A percentile compares a stretch with the other conserved stretches of the same genome.
These are phyloP conservation scores for Trametes hirsuta DNA, from an alignment of 1,284 basidiomycete species.

Conservation along the genomic window DNA sequence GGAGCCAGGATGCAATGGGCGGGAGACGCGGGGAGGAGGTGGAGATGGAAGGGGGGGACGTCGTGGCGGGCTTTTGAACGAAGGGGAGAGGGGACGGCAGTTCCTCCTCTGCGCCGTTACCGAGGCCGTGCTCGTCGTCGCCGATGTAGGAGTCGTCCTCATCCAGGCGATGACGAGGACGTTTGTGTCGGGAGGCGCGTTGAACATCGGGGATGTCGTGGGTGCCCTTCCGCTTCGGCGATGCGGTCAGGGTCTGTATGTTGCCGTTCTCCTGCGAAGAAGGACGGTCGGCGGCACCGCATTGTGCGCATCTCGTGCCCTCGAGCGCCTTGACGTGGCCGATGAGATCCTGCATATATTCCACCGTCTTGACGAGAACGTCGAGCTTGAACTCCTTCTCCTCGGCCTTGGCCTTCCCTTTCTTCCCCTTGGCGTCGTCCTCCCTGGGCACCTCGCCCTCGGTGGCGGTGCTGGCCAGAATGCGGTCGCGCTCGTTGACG, in stretches of 20 bases:
- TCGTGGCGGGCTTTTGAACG: constrained; percentile 4
- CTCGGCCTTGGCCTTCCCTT: constrained; percentile 50
- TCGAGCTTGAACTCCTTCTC: constrained; percentile 83
- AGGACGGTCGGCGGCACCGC: constrained; percentile 25
- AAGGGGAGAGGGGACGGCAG: constrained; percentile 22
- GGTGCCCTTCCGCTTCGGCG: constrained; percentile 12
- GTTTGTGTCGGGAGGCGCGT: neutral
- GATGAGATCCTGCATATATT: constrained; percentile 68
- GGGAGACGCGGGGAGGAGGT: constrained; percentile 43
- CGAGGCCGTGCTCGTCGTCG: constrained; percentile 30
- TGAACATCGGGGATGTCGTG: constrained; percentile 7
- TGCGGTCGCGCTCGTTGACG: constrained; percentile 46
- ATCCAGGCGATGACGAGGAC: constrained; percentile 5
- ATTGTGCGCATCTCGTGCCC: constrained; percentile 41
- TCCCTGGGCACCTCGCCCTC: constrained; percentile 32
- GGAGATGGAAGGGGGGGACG: constrained; percentile 8
- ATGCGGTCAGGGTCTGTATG: constrained; percentile 1
- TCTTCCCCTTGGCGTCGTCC: constrained; percentile 45
- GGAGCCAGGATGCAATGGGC: constrained; percentile 52
- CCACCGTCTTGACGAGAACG: constrained; percentile 73
- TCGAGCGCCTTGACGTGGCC: constrained; percentile 50
- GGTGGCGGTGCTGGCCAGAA: constrained; percentile 35
- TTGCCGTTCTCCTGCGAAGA: constrained; percentile 7
- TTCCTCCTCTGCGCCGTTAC: constrained; percentile 22
- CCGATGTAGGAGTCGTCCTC: constrained; percentile 28